Evolutionary conservation across 768 basidiomycete species (phyloP).

Genomic region (Suillus brevipes): DNA sequence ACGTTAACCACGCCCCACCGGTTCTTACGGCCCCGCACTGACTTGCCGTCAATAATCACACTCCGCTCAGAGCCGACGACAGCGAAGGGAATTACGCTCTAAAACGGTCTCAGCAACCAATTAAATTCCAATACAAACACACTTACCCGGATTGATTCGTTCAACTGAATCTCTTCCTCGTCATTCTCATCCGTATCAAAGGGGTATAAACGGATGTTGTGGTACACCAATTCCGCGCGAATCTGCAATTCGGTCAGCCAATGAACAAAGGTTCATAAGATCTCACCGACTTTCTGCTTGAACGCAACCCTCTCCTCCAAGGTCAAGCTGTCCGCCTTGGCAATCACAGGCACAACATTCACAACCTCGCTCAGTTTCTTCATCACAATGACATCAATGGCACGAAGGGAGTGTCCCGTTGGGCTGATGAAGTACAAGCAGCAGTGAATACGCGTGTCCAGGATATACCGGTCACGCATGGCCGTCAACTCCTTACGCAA

Average conservation of each 20-base stretch:
- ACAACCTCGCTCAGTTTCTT: slow-evolving; percentile 99
- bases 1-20: slow-evolving; percentile 99
- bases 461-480: slow-evolving; percentile 97
- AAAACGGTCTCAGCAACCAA: slow-evolving; percentile 7
- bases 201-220: slow-evolving; percentile 94
- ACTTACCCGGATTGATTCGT: slow-evolving; percentile 85
- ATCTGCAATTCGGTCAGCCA: slow-evolving; percentile 55
- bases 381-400: slow-evolving; percentile 98
- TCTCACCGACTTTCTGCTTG: slow-evolving; percentile 75
- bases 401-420: slow-evolving; percentile 94
- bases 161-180: slow-evolving; percentile 87
- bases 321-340: slow-evolving; percentile 94
- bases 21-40: slow-evolving; percentile 94
- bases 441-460: slow-evolving; percentile 98
- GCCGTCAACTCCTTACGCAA: slow-evolving; percentile 98
- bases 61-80: slow-evolving; percentile 96
- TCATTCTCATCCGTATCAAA: slow-evolving; percentile 97
- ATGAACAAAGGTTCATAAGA: background rate
- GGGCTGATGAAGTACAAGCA: slow-evolving; percentile 98
- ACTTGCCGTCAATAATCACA: slow-evolving; percentile 93
- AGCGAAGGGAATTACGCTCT: slow-evolving; percentile 96
- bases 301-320: slow-evolving; percentile 89
- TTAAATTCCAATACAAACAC: background rate
- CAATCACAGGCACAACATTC: slow-evolving; percentile 99
- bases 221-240: slow-evolving; percentile 85